Base-by-base conservation (phyloP, 2,329 filamentous ascomycete genomes). In the Cytospora leucostoma region DNA sequence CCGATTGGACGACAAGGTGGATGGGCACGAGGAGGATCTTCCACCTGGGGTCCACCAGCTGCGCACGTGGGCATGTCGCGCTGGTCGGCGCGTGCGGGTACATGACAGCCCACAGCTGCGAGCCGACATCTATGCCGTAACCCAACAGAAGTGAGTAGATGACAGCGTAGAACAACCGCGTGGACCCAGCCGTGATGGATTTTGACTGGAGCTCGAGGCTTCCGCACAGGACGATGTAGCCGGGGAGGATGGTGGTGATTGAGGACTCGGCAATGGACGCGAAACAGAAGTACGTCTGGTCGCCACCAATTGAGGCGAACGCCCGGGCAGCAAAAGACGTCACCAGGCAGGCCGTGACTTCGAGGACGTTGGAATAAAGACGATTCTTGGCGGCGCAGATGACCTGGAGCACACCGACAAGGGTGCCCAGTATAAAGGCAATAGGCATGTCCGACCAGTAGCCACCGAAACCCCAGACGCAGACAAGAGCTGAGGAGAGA, bases 11-110 rank as follows among this genome's bases (percentile, higher is more conserved):
- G 49, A 89, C 72, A 7, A 88, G 84, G 74, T 91, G 93, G 13
- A 82, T 73, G 0, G 88, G 81, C 0, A 92, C 89, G 70, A 90
- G 90, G 21, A 88, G 77, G 74, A 91, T 90, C 65, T 83, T 84
- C 60, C 71, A 71, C 57, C 71, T 67, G 10, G 68, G 66, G 37
- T 71, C 64, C 56, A 75, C 70, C 52, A n/a, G 11, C 4, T n/a
- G 8, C 2, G 68, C 66, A 37, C 73, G 69, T 7, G 55, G 21
- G 61, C 74, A 75, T 10, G 62, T 70, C 33, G 73, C 73, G n/a
- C 66, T 67, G 5, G 72, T 73, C 10, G 69, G 71, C 2, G 74
- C 74, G 35, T 74, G 68, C 10, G 69, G 55, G 65, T 74, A 73
- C 52, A 74, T 69, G 12, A 72, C 65, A 10, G 70, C 72, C 57